A percentile compares a stretch with the other conserved stretches of the same genome.
phyloP scores from a whole-genome alignment of 108 stramenopile genomes.

The Aurantiochytrium sp. region DNA sequence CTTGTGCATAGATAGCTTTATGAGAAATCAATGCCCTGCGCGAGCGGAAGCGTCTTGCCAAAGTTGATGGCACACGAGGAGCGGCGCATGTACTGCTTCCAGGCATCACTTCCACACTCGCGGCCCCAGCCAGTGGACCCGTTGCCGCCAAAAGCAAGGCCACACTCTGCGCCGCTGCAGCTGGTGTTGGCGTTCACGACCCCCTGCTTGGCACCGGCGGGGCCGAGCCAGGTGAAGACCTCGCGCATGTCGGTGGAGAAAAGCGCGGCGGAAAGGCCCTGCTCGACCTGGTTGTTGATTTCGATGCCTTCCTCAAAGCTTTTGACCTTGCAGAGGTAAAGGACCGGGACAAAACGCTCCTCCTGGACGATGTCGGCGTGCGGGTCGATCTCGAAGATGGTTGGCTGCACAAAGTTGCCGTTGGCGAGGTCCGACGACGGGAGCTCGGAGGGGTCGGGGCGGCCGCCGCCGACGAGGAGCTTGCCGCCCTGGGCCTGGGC shows the following conservation, averaged over 20 bases:
- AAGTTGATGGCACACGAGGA: slow-evolving; percentile 48
- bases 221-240: slow-evolving; percentile 46
- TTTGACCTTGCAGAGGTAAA: slow-evolving; percentile 42
- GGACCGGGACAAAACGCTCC: slow-evolving; percentile 45
- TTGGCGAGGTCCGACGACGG: background rate
- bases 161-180: slow-evolving; percentile 47
- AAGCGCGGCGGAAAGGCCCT: slow-evolving; percentile 42
- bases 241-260: slow-evolving; percentile 44
- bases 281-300: slow-evolving; percentile 41
- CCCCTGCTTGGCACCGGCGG: slow-evolving; percentile 41
- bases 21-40: slow-evolving; percentile 47
- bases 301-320: slow-evolving; percentile 40
- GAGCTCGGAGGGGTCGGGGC: slow-evolving; percentile 19
- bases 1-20: background rate
- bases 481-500: slow-evolving; percentile 39
- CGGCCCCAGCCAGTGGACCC: slow-evolving; percentile 48
- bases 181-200: slow-evolving; percentile 47
- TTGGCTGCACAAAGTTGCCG: slow-evolving; percentile 46
- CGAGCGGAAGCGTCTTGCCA: slow-evolving; percentile 40
- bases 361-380: slow-evolving; percentile 40
- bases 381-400: slow-evolving; percentile 35
- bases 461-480: slow-evolving; percentile 4
- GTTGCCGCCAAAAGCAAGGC: slow-evolving; percentile 49
- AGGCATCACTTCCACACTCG: slow-evolving; percentile 44
- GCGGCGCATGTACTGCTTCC: slow-evolving; percentile 53